These are phyloP conservation scores for Termitomyces sp. DNA, from an alignment of 768 basidiomycete genomes.

Conservation along the genomic window DNA sequence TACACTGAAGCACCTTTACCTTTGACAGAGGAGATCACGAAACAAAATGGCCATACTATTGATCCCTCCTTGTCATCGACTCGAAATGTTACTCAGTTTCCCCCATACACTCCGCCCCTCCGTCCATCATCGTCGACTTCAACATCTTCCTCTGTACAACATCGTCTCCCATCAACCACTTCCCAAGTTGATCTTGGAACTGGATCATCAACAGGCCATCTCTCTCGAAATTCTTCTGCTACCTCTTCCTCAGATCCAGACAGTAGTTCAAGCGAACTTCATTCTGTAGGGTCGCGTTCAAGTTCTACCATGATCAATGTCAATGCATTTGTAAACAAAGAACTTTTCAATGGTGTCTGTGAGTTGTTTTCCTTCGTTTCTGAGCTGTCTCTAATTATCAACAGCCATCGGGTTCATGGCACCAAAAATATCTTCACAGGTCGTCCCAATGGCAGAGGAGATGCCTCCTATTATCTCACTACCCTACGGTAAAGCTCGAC, in stretches of 20 bases:
- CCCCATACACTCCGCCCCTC: not conserved
- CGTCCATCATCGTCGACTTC: not conserved
- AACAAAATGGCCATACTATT: not conserved
- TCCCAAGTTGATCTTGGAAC: not conserved
- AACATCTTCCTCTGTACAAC: not conserved
- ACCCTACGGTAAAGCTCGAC: conserved; percentile 63
- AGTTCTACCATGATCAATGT: conserved; percentile 27
- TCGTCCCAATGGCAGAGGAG: conserved; percentile 44
- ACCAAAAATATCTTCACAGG: conserved; percentile 48
- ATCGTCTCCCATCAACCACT: not conserved
- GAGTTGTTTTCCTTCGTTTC: conserved; percentile 27
- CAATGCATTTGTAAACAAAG: conserved; percentile 54
- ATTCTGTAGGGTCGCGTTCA: not conserved
- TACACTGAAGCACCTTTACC: conserved; percentile 3
- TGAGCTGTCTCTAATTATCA: not conserved
- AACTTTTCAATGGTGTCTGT: conserved; percentile 62
- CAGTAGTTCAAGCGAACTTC: not conserved
- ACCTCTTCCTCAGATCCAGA: not conserved
- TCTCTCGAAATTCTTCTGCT: conserved; percentile 4
- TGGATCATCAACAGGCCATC: not conserved
- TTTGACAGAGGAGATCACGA: not conserved
- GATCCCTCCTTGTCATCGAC: not conserved
- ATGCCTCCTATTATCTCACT: conserved; percentile 76
- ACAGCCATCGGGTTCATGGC: conserved; percentile 66
- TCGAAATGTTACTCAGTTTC: not conserved